Conservation (phyloP, 129 eudicot genomes). For the Gnaphalium uliginosum region DNA sequence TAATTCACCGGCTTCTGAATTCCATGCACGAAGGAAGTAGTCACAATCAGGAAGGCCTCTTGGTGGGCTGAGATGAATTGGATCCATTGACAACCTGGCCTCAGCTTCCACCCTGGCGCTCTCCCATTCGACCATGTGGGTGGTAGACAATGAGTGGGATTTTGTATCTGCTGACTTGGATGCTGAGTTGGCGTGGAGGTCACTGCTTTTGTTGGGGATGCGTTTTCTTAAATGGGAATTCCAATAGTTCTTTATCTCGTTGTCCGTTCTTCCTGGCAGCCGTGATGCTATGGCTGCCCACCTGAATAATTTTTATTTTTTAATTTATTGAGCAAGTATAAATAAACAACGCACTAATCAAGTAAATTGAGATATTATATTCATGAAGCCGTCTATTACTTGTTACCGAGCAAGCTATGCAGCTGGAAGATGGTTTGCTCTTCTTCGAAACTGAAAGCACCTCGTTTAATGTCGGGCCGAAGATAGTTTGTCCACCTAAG, state of each 20-base stretch:
- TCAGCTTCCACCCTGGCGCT: conserved; percentile 58
- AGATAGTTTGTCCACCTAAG: conserved; percentile 93
- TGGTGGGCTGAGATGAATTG: conserved; percentile 38
- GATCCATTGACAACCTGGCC: conserved; percentile 49
- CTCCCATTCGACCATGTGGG: conserved; percentile 62
- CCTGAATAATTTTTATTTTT: conserved; percentile 24
- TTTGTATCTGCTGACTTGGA: conserved; percentile 37
- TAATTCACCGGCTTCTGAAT: conserved; percentile 67
- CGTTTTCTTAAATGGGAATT: conserved; percentile 37
- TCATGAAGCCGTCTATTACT: conserved; percentile 42
- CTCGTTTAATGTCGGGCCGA: conserved; percentile 87
- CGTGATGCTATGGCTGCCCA: conserved; percentile 45
- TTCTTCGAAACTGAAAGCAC: conserved; percentile 74
- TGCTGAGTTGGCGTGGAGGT: conserved; percentile 26
- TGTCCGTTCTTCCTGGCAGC: conserved; percentile 47
- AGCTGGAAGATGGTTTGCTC: conserved; percentile 56
- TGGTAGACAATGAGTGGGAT: conserved; percentile 35
- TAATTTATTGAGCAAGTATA: conserved; percentile 4
- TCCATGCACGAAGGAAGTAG: conserved; percentile 59
- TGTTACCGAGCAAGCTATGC: conserved; percentile 75
- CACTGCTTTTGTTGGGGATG: conserved; percentile 27
- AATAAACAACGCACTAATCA: not conserved
- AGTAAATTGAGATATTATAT: conserved; percentile 15
- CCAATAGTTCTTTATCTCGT: conserved; percentile 42
- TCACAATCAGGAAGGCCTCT: conserved; percentile 38